Base-by-base conservation (phyloP, 1,284 basidiomycete genomes). In the Austroboletus rostrupii region DNA sequence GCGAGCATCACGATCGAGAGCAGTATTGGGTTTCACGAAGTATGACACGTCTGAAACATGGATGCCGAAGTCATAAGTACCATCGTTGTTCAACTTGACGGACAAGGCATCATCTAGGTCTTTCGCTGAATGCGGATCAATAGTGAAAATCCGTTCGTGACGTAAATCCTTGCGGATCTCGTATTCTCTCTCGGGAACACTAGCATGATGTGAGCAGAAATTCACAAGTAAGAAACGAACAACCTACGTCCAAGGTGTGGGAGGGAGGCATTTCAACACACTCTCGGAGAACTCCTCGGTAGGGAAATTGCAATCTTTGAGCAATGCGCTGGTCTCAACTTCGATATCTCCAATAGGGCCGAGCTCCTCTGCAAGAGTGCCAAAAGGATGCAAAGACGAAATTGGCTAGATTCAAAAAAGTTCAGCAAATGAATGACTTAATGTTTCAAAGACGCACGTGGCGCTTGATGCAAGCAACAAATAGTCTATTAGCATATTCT, bases 231-330 rank as follows among this genome's bases (percentile, higher is more conserved):
- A 36, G 19, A 17, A 47, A 48, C 29, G 37, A 54, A 33, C 21
- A 43, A 81, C 87, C 75, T 68, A 91, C 90, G 78, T 83, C 93
- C 93, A 98, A 10, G 95, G 94, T 52, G 90, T 78, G 35, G 96
- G 93, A 28, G 97, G 97, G 29, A 99, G 73, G 66, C 95, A 97
- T 70, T 97, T 97, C 61, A 94, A 70, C n/a, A 97, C 94, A 61
- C 90, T 90, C 43, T 95, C 92, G 14, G 85, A 81, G 68, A 95
- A 95, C 57, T 96, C 92, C 67, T 96, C 92, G 0, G 90, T 91
- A 1, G 92, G 92, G 83, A 95, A 95, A 71, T 98, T 97, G 77
- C 93, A 97, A 69, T 99, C 96, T 70, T 98, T 98, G 58, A 99
- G 79, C 52, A 99, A 75, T 13, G 97, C 97, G 58, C 92, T 94